Conservation (phyloP, 352 stramenopile genomes). For the Pelagophyceae sp. region DNA sequence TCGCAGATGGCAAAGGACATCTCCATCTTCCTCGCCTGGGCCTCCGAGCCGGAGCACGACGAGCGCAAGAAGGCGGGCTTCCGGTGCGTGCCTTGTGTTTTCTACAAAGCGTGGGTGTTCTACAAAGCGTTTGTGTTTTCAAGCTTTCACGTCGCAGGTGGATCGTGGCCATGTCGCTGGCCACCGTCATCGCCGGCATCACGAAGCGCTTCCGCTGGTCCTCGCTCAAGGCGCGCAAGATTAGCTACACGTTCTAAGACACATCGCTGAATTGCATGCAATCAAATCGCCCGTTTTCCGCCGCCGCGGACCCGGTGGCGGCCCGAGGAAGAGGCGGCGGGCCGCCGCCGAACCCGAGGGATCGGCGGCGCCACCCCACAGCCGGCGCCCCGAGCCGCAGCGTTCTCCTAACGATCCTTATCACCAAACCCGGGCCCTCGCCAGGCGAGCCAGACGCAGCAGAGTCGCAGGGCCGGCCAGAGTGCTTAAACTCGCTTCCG, state of each 20-base stretch:
- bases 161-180: conserved; percentile 75
- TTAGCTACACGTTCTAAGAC: conserved; percentile 82
- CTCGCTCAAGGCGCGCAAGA: conserved; percentile 94
- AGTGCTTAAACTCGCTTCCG: no score
- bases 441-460: no score
- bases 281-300: neutral
- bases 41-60: conserved; percentile 91
- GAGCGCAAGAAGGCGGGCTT: conserved; percentile 93
- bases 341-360: no score
- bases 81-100: conserved; percentile 41
- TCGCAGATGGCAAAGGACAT: conserved; percentile 97
- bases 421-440: no score
- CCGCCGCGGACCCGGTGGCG: no score
- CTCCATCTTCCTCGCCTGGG: conserved; percentile 91
- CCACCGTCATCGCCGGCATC: conserved; percentile 83
- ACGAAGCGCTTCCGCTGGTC: conserved; percentile 98
- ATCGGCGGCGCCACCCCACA: no score
- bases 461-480: no score
- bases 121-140: neutral
- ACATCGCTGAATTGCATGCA: neutral
- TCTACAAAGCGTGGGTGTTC: neutral
- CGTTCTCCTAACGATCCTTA: no score
- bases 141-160: no score
- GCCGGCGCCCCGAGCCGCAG: no score
- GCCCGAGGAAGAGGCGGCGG: no score